Conservation (phyloP, 306 rosid genomes). For the Amphicarpaea edgeworthii region DNA sequence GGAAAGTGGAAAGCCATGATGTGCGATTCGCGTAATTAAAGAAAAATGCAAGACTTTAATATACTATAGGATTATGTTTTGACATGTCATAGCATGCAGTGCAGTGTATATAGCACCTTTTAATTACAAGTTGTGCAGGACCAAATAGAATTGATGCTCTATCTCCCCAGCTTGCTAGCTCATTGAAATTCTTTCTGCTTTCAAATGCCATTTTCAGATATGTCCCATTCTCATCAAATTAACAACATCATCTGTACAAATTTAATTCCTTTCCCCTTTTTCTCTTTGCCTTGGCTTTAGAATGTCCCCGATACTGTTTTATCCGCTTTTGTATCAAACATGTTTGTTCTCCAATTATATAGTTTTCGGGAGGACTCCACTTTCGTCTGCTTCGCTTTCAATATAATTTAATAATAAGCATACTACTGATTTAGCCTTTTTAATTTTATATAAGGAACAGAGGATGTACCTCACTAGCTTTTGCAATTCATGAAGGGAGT, state of each 20-base stretch:
- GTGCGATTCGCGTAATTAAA: slow-evolving; percentile 36
- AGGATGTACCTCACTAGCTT: too few relatives aligned
- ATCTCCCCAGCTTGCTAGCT: slow-evolving; percentile 12
- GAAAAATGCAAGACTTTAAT: slow-evolving; percentile 34
- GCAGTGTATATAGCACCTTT: slow-evolving; percentile 38
- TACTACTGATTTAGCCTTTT: too few relatives aligned
- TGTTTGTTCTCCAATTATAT: slow-evolving; percentile 33
- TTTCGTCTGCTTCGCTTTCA: not conserved
- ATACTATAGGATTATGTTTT: slow-evolving; percentile 37
- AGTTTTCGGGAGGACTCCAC: not conserved
- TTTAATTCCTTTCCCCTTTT: slow-evolving; percentile 29
- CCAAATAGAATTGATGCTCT: slow-evolving; percentile 42
- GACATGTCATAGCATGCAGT: slow-evolving; percentile 47
- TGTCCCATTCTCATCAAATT: slow-evolving; percentile 28
- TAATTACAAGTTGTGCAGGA: slow-evolving; percentile 32
- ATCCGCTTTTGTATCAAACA: slow-evolving; percentile 18
- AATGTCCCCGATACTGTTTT: slow-evolving; percentile 43
- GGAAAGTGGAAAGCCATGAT: slow-evolving; percentile 32
- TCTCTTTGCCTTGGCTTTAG: slow-evolving; percentile 43
- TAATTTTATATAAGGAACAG: too few relatives aligned
- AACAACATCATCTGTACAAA: not conserved
- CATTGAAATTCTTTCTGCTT: slow-evolving; percentile 37
- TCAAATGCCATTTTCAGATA: slow-evolving; percentile 37
- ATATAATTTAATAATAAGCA: too few relatives aligned
- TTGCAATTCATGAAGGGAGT: too few relatives aligned